These are phyloP conservation scores for Isabelozyma heimii DNA, from an alignment of 805 yeast species.

Conservation along the genomic window DNA sequence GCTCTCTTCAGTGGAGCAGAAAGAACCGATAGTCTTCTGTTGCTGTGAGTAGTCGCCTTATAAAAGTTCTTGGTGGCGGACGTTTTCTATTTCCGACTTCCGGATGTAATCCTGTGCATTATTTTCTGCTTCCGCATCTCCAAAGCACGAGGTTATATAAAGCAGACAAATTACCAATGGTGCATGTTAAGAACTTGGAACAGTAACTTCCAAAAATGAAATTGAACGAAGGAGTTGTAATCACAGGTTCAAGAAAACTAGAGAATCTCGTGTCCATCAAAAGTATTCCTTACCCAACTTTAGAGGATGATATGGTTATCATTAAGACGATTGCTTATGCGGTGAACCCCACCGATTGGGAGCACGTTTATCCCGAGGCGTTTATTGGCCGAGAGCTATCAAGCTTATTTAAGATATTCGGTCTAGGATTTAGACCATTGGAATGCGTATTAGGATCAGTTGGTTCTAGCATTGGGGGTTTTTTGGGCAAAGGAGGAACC, in stretches of 20 bases:
- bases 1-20: too few species aligned
- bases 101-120: too few species aligned
- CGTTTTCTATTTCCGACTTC: too few species aligned
- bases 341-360: constrained; percentile 68
- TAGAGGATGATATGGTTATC: constrained; percentile 34
- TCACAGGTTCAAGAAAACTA: constrained; percentile 7
- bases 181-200: too few species aligned
- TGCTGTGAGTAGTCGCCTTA: too few species aligned
- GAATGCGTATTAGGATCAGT: constrained; percentile 1
- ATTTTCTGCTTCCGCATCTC: too few species aligned
- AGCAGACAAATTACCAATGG: too few species aligned
- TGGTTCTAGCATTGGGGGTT: not conserved
- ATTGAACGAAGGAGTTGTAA: constrained; percentile 6
- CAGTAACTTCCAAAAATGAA: not conserved
- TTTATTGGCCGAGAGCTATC: constrained; percentile 16
- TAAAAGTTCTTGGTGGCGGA: too few species aligned
- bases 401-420: constrained; percentile 7
- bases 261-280: constrained; percentile 1
- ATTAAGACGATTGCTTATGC: constrained; percentile 53
- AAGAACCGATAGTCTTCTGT: too few species aligned
- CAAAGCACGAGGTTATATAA: too few species aligned
- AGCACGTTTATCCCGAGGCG: constrained; percentile 40
- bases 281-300: constrained; percentile 4
- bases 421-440: not conserved
- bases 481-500: not conserved